These are phyloP conservation scores for Ramaria sp. DNA, from an alignment of 768 basidiomycete species.

Conservation along the genomic window DNA sequence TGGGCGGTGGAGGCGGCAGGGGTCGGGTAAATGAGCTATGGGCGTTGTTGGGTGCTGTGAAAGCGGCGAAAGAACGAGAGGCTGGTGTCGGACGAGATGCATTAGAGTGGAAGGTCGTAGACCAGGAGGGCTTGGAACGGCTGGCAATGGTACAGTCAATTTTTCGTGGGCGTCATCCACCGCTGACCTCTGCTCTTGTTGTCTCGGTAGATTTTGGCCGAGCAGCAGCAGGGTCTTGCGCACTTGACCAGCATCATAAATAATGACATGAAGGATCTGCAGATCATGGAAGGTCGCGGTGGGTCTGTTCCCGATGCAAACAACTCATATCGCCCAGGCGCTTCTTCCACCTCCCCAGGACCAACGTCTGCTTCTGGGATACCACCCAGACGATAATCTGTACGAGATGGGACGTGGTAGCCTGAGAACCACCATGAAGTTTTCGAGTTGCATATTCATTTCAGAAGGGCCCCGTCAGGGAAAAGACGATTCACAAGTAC, in stretches of 20 bases:
- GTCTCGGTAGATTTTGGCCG: slow-evolving; percentile 47
- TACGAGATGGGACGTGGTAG: no score
- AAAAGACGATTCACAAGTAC: no score
- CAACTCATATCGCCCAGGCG: not conserved
- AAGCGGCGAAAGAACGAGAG: slow-evolving; percentile 38
- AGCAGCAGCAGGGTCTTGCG: slow-evolving; percentile 72
- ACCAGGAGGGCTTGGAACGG: slow-evolving; percentile 72
- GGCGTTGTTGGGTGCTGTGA: slow-evolving; percentile 70
- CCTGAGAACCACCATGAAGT: no score
- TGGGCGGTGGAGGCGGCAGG: slow-evolving; percentile 32
- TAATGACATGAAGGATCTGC: slow-evolving; percentile 52
- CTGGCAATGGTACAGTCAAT: slow-evolving; percentile 50
- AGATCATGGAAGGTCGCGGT: slow-evolving; percentile 36
- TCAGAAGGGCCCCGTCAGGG: no score
- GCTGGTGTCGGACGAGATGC: slow-evolving; percentile 22
- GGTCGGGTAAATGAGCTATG: slow-evolving; percentile 77
- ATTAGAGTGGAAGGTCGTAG: slow-evolving; percentile 75
- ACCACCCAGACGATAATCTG: not conserved
- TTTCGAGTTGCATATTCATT: no score
- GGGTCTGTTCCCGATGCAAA: not conserved
- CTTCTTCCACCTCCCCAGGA: not conserved
- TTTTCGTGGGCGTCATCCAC: not conserved
- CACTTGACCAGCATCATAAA: slow-evolving; percentile 72
- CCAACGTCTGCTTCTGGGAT: not conserved
- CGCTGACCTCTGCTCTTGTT: not conserved